Base-by-base conservation (phyloP, 2,329 filamentous ascomycete genomes). In the Leptographium flavum region DNA sequence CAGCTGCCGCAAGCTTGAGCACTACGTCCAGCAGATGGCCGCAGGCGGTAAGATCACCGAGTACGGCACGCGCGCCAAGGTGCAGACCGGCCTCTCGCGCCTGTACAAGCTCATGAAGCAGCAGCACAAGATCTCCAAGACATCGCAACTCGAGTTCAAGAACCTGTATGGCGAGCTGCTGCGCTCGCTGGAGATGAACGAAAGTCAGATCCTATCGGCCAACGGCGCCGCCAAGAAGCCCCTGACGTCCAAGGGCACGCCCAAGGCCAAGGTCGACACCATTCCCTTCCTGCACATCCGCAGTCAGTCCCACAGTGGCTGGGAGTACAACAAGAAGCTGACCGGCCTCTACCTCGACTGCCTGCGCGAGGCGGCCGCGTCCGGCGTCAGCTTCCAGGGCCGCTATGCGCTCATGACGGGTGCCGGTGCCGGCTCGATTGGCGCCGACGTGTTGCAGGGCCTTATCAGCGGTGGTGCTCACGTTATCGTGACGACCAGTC, bases 311-410 rank as follows among this genome's bases (percentile, higher is more conserved):
- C 78, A 88, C 50, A 83, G 94, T 58, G 90, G 90, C 50, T 98
- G 92, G 92, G 88, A 96, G 59, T 98, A 96, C 71, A 96, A 87
- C 78, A 98, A 96, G 76, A 95, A 93, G 70, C 76, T 98, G 47
- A 96, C 92, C 22, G 84, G 86, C 47, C 66, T 88, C 55, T 98
- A 98, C 62, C 77, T 98, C 30, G 87, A 95, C 60, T 87, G 87
- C 50, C 68, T 98, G 28, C 88, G 94, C 67, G 77, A 88, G 51
- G 87, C 88, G 53, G 92, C 92, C 52, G 83, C 80, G 57, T 73
- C 78, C 46, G 92, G 92, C 62, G 80, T 98, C 48, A 92, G 81
- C 39, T 98, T 94, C 71, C 77, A 87, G 60, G 87, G 84, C 67
- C 96, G 95, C 73, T 86, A 96, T 59, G 90, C 84, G 40, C 76